Base-by-base conservation (phyloP, 306 rosid genomes). In the Cajanus cajan region DNA sequence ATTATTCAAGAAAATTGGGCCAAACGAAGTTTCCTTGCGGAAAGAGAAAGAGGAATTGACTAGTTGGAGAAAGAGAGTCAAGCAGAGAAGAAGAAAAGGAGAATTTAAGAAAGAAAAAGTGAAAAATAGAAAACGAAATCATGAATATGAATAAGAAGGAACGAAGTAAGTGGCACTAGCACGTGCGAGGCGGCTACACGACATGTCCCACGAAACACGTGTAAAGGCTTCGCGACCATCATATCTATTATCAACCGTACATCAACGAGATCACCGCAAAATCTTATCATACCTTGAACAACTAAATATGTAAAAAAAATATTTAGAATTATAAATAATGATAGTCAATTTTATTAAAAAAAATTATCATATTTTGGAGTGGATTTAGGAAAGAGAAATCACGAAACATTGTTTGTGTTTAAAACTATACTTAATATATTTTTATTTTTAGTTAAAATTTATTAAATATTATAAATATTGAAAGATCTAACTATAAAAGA, bases 181-280 rank as follows among this genome's bases (percentile, higher is more conserved):
- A 82, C 88, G 85, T 82, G 88, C 69, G 72, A 83, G 74, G 67
- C 68, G 78, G 74, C 82, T 68, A 61, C 2, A 0, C 40, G 39
- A 31, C 47, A 16, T 40, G 74, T 68, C 18, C 44, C 3, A 28
- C 1, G 31, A 28, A 28, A 28, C n/a, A n/a, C n/a, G n/a, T n/a
- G n/a, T n/a, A n/a, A n/a, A n/a, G n/a, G n/a, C n/a, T n/a, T n/a
- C n/a, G n/a, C 5, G 2, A 33, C 21, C 34, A 43, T 25, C 39
- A 15, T 14, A 15, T 4, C 69, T 39, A 37, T 52, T 48, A 13
- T 31, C 48, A 70, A 76, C 80, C 15, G 47, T 43, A 43, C 15
- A 43, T 43, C 47, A 43, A 10, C 45, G 14, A 14, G 14, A 4
- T 41, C 13, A n/a, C n/a, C n/a, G n/a, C n/a, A n/a, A n/a, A n/a